phyloP scores from a whole-genome alignment of 345 rosid genomes.

The Eucalyptus guilfoylei region DNA sequence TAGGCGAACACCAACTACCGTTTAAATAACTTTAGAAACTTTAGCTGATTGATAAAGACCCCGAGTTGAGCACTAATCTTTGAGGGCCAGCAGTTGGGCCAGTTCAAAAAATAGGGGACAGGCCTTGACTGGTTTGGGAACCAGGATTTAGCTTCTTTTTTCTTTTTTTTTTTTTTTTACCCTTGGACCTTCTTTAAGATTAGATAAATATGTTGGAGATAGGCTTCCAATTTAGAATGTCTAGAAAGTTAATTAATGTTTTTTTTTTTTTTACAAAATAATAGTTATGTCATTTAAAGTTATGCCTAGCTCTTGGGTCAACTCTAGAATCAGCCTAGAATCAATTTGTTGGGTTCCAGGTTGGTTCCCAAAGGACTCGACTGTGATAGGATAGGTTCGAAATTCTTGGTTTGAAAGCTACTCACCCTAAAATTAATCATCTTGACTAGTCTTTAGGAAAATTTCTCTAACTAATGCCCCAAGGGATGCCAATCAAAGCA shows the following conservation, averaged over 20 bases:
- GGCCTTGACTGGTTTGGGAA: neutral
- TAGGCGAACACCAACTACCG: neutral
- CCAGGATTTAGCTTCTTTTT: neutral
- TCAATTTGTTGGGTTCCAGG: neutral
- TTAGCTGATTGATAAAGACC: neutral
- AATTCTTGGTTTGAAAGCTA: neutral
- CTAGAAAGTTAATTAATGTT: neutral
- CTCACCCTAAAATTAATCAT: neutral
- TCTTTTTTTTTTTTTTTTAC: accelerated
- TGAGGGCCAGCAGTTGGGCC: neutral
- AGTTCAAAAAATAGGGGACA: neutral
- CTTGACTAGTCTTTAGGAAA: neutral
- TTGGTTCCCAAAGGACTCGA: neutral
- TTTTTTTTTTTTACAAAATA: neutral
- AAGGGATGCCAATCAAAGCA: neutral
- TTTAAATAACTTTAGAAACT: neutral
- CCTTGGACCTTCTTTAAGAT: neutral
- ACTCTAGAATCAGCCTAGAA: neutral
- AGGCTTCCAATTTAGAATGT: neutral
- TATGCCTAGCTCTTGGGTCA: neutral
- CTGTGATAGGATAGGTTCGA: accelerated
- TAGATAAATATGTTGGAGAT: neutral
- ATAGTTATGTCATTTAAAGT: neutral
- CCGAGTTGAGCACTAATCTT: neutral
- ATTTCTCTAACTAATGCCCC: neutral